Conservation (phyloP, 2,329 filamentous ascomycete species). For the Fusarium sp. region DNA sequence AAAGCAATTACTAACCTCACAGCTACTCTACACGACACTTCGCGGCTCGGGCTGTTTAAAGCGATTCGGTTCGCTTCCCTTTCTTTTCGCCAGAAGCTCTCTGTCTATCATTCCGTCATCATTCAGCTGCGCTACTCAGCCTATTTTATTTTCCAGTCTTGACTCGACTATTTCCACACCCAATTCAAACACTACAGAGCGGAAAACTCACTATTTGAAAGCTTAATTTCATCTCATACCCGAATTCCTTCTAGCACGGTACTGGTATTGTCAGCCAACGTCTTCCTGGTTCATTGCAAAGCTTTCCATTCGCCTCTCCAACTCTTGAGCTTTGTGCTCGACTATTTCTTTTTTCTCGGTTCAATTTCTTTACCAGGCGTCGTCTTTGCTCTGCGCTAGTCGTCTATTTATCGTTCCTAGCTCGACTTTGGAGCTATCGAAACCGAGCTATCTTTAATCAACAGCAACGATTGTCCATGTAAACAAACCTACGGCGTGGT, state of each 20-base stretch:
- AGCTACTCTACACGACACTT: slow-evolving; percentile 8
- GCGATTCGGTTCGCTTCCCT: slow-evolving; percentile 12
- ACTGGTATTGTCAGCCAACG: slow-evolving; percentile 20
- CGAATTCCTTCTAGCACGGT: slow-evolving; percentile 13
- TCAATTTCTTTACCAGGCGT: slow-evolving; percentile 24
- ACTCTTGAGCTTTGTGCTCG: slow-evolving; percentile 28
- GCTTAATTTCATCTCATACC: slow-evolving; percentile 25
- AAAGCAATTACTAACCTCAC: slow-evolving; percentile 32
- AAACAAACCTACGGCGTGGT: slow-evolving; percentile 39
- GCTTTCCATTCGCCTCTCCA: slow-evolving; percentile 8
- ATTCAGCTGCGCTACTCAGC: slow-evolving; percentile 4
- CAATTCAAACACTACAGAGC: slow-evolving; percentile 1
- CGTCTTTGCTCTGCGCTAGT: slow-evolving; percentile 22
- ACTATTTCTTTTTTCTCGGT: slow-evolving; percentile 2
- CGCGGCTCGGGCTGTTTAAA: background rate
- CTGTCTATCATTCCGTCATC: slow-evolving; percentile 29
- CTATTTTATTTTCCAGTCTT: slow-evolving; percentile 10
- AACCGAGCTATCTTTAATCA: slow-evolving; percentile 33
- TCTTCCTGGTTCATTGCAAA: slow-evolving; percentile 28
- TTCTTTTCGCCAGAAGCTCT: slow-evolving; percentile 5
- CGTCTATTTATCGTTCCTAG: slow-evolving; percentile 26
- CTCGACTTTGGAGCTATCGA: slow-evolving; percentile 31
- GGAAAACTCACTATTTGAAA: slow-evolving; percentile 21
- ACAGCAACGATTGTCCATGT: slow-evolving; percentile 41
- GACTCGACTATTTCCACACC: slow-evolving; percentile 5